Base-by-base conservation (phyloP, 1,284 basidiomycete species). In the Cystobasidiaceae sp. region DNA sequence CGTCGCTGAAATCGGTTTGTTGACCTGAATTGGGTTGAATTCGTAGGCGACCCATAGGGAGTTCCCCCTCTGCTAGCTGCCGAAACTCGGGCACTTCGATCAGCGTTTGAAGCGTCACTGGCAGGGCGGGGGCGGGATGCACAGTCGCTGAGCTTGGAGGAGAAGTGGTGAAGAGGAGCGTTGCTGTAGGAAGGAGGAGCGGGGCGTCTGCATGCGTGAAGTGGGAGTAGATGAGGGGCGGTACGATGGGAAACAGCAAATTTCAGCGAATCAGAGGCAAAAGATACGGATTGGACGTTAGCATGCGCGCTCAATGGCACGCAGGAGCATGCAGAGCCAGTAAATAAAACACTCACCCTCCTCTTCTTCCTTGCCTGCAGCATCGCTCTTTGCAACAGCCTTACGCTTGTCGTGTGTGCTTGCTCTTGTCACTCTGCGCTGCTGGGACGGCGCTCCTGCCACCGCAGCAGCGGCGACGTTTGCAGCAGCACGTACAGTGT, bases 1-100 rank as follows among this genome's bases (percentile, higher is more conserved):
- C 71, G 56, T 73, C 73, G 2, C 72, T 73, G n/a, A 68, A 68
- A 60, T 74, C 71, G 28, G 62, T 46, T 63, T 70, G 57, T 28
- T 67, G 58, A n/a, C 50, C 58, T 37, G 43, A 49, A 27, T 54
- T 57, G 33, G 49, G 39, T 23, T 44, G 25, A 25, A 45, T 52
- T 32, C 34, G 23, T 41, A 60, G n/a, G n/a, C 43, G 32, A 13
- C 54, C 54, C 41, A 56, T 28, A 5, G 61, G 61, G 25, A 64
- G 21, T 37, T 64, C 61, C 17, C 52, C 51, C n/a, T 64, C 39
- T 17, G 9, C 50, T 32, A 64, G 21, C 15, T 46, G 25, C 9
- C 52, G 25, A 41, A 49, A 55, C 28, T 64, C 61, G 3, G 61
- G 61, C 9, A 64, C 61, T 39, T 64, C 61, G 17, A 64, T 64